Evolutionary conservation across 495 filamentous ascomycete genomes (phyloP).

Genomic region (Aspergillus sclerotiicarbonarius): DNA sequence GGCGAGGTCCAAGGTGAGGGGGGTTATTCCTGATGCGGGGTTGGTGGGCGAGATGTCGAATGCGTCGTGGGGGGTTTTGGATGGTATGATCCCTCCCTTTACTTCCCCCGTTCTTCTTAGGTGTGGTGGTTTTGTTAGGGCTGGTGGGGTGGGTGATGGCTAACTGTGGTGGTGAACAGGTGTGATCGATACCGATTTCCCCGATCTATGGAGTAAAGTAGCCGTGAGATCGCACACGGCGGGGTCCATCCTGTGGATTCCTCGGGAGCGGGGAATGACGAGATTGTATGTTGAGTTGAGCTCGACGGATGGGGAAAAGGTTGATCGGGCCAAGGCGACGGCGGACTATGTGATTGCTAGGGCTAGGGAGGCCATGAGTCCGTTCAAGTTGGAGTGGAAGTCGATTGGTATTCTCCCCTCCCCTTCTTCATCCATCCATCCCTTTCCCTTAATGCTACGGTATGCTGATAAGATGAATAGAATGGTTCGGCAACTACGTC

Average conservation of each 20-base stretch:
- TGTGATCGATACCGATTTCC: slow-evolving; percentile 72
- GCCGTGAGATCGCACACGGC: slow-evolving; percentile 62
- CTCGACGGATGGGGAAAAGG: slow-evolving; percentile 59
- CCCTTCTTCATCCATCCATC: background rate
- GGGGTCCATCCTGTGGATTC: slow-evolving; percentile 75
- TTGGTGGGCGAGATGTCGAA: slow-evolving; percentile 61
- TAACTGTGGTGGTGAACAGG: slow-evolving; percentile 23
- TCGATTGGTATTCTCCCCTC: slow-evolving; percentile 28
- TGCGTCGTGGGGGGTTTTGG: slow-evolving; percentile 75
- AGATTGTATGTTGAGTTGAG: slow-evolving; percentile 75
- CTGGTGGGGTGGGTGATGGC: background rate
- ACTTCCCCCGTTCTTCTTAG: too few species aligned
- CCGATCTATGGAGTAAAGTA: slow-evolving; percentile 72
- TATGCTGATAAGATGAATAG: slow-evolving; percentile 22
- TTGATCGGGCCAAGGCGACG: slow-evolving; percentile 60
- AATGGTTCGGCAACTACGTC: slow-evolving; percentile 59
- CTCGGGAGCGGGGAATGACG: slow-evolving; percentile 71
- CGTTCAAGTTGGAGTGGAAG: slow-evolving; percentile 70
- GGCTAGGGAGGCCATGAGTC: slow-evolving; percentile 63
- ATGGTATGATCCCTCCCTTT: slow-evolving; percentile 43
- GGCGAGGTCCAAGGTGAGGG: slow-evolving; percentile 29
- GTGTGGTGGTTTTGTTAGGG: too few species aligned
- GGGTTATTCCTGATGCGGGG: slow-evolving; percentile 50
- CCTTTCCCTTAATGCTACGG: slow-evolving; percentile 18
- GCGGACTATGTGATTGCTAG: slow-evolving; percentile 66